These are phyloP conservation scores for Silene uniflora DNA, from an alignment of 148 eudicot genomes.

Conservation along the genomic window DNA sequence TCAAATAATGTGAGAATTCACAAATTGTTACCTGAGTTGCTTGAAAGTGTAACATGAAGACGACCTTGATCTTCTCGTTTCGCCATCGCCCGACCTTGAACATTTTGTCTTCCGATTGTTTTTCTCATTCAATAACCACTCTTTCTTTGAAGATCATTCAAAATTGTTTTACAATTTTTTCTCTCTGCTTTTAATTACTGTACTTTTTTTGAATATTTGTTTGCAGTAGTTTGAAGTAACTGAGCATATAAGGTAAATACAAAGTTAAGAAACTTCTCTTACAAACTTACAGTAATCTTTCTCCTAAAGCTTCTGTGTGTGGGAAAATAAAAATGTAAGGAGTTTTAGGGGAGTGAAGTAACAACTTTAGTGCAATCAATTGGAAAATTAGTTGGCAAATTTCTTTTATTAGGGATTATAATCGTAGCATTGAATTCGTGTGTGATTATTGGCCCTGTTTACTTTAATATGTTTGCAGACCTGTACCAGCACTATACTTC, in stretches of 20 bases:
- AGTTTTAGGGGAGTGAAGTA: constrained; percentile 11
- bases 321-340: constrained; percentile 12
- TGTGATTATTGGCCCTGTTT: constrained; percentile 5
- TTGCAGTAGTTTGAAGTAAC: constrained; percentile 21
- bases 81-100: constrained; percentile 70
- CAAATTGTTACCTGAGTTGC: constrained; percentile 68
- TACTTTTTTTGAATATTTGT: constrained; percentile 6
- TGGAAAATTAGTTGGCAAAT: constrained; percentile 16
- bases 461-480: constrained; percentile 8
- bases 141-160: neutral
- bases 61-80: constrained; percentile 75
- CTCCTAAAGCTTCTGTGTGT: constrained; percentile 14
- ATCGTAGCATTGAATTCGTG: neutral
- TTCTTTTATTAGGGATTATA: neutral
- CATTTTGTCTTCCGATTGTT: constrained; percentile 39
- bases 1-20: no score
- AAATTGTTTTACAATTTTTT: neutral
- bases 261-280: neutral
- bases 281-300: constrained; percentile 15
- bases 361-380: constrained; percentile 20
- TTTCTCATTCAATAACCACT: neutral
- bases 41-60: constrained; percentile 78
- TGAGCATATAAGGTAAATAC: neutral
- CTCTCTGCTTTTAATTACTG: constrained; percentile 8
- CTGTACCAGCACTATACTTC: neutral